These are phyloP conservation scores for Dryas alaskensis DNA, from an alignment of 306 rosid species.

Conservation along the genomic window DNA sequence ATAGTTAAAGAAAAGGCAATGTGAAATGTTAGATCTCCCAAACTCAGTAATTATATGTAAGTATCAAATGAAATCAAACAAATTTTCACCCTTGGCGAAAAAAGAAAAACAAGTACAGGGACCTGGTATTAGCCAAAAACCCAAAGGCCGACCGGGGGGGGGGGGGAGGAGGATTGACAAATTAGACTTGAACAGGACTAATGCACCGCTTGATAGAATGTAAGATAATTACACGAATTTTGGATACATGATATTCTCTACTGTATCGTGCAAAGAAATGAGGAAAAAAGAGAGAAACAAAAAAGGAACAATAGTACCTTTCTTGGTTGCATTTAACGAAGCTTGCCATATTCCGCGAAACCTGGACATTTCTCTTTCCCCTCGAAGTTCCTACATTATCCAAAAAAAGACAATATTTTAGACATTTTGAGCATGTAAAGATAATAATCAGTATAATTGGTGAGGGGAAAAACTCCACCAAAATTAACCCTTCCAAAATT, in stretches of 20 bases:
- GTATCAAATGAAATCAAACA: neutral
- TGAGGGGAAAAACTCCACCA: neutral
- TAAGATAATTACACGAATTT: neutral
- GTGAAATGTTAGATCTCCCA: neutral
- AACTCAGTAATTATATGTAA: neutral
- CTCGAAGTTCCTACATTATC: constrained; percentile 16
- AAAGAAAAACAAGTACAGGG: neutral
- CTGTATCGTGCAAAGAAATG: neutral
- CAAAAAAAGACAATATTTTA: neutral
- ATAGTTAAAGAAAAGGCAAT: too few relatives aligned
- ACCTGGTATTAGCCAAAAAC: too few relatives aligned
- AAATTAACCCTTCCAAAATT: neutral
- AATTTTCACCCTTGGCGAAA: neutral
- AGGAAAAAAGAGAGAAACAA: neutral
- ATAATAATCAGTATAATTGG: neutral
- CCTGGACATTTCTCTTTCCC: constrained; percentile 58
- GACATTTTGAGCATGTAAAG: neutral
- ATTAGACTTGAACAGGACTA: too few relatives aligned
- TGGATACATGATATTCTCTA: neutral
- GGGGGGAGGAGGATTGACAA: too few relatives aligned
- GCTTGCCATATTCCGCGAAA: constrained; percentile 65
- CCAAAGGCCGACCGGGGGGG: too few relatives aligned
- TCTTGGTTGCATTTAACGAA: constrained; percentile 75
- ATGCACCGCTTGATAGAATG: neutral
- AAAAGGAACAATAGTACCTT: constrained; percentile 37